Evolutionary conservation across 2,329 filamentous ascomycete species (phyloP).

Genomic region (Claviceps cyperi): DNA sequence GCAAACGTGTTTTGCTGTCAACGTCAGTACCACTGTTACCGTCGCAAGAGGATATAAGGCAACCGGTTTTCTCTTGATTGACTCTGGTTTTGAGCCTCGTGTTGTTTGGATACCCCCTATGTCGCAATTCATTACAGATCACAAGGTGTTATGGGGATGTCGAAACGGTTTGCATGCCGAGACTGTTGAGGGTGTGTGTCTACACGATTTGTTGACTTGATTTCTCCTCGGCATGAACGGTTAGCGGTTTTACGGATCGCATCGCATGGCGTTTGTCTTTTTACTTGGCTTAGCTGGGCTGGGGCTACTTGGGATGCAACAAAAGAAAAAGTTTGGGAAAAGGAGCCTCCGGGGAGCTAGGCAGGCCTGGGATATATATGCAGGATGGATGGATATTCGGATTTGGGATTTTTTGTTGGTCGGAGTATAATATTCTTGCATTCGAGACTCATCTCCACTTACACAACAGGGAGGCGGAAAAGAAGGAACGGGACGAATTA

Average conservation of each 20-base stretch:
- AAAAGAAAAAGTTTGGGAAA: no score
- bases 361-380: no score
- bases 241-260: neutral
- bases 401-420: no score
- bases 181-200: constrained; percentile 4
- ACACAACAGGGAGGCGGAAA: no score
- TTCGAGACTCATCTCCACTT: no score
- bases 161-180: constrained; percentile 6
- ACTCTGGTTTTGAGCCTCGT: constrained; percentile 7
- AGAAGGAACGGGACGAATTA: no score
- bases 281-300: no score
- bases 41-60: constrained; percentile 5
- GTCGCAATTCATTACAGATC: constrained; percentile 2
- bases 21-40: neutral
- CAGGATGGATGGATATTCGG: no score
- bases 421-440: no score
- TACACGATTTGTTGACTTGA: neutral
- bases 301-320: no score
- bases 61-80: neutral
- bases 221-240: neutral
- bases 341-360: no score
- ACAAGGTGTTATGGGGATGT: constrained; percentile 11
- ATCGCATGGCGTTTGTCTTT: neutral
- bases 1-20: neutral
- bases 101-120: constrained; percentile 14